Percentiles rank a stretch among this genome's conserved stretches.
Evolutionary conservation across 495 filamentous ascomycete genomes (phyloP).

Genomic region (Collariella sp.): DNA sequence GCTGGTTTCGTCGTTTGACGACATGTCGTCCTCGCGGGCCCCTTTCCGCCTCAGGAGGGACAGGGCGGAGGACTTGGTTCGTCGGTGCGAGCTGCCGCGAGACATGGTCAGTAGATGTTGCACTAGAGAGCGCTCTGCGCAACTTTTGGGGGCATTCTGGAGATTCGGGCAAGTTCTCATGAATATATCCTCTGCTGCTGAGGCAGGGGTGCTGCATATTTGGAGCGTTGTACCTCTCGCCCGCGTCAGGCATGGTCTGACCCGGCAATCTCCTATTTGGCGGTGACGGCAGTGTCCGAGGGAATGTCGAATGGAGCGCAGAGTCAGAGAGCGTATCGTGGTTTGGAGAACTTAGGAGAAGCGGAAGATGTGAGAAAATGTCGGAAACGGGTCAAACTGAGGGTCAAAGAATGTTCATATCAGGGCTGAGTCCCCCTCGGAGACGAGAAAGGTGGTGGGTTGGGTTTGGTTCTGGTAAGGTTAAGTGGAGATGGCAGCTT

Average conservation of each 20-base stretch:
- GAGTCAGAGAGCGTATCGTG: background rate
- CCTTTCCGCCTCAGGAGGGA: constrained; percentile 42
- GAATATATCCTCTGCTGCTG: background rate
- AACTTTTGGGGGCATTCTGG: background rate
- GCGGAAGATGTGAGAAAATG: background rate
- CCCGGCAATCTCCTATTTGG: background rate
- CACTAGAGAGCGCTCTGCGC: constrained; percentile 5
- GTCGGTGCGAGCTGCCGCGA: constrained; percentile 37
- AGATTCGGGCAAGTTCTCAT: background rate
- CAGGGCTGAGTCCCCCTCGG: background rate
- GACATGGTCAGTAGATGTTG: background rate
- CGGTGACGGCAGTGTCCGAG: background rate
- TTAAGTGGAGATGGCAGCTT: constrained; percentile 4
- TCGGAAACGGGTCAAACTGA: background rate
- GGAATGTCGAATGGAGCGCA: background rate
- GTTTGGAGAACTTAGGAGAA: background rate
- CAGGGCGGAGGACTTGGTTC: constrained; percentile 44
- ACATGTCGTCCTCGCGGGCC: constrained; percentile 35
- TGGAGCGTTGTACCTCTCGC: constrained; percentile 30
- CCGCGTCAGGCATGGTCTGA: constrained; percentile 35
- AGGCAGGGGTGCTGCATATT: background rate
- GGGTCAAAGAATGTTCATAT: background rate
- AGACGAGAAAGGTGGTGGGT: background rate
- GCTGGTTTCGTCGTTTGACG: constrained; percentile 31
- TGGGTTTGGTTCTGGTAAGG: background rate